Percentiles rank a stretch among this genome's conserved stretches.
phyloP scores from a whole-genome alignment of 1,284 basidiomycete genomes.

The Pascua sp. region DNA sequence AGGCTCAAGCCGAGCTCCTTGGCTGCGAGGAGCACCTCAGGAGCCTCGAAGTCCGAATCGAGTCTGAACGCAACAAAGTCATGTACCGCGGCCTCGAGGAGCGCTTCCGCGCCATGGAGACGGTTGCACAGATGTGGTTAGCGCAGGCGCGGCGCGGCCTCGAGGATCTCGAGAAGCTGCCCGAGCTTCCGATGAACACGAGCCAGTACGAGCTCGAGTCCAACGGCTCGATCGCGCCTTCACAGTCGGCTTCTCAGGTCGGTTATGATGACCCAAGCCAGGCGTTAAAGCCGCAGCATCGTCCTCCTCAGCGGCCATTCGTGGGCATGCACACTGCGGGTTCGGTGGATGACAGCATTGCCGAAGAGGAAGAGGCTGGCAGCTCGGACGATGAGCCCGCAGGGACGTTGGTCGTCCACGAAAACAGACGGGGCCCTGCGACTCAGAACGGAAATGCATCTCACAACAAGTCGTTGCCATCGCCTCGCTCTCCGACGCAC shows the following conservation, averaged over 20 bases:
- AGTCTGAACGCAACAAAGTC: conserved; percentile 49
- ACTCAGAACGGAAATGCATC: too few species aligned
- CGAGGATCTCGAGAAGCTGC: conserved; percentile 38
- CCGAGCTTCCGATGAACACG: conserved; percentile 37
- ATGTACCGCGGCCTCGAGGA: conserved; percentile 48
- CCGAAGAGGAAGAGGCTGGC: conserved; percentile 46
- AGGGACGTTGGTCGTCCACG: conserved; percentile 42
- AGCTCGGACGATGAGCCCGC: conserved; percentile 39
- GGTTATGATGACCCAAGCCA: conserved; percentile 34
- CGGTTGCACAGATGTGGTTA: conserved; percentile 49
- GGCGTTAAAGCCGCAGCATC: too few species aligned
- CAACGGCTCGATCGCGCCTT: conserved; percentile 50
- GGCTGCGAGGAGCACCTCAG: conserved; percentile 50
- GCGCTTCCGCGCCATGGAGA: conserved; percentile 49
- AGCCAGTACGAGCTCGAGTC: conserved; percentile 49
- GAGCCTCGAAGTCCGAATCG: conserved; percentile 44
- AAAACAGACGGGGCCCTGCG: conserved; percentile 20
- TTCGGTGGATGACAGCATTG: conserved; percentile 44
- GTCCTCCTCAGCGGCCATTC: too few species aligned
- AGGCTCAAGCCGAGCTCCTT: conserved; percentile 48
- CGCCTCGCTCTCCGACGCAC: conserved; percentile 7
- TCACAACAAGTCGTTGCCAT: background rate
- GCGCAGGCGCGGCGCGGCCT: conserved; percentile 44
- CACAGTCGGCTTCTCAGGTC: conserved; percentile 49
- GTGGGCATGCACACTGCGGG: conserved; percentile 10